These are phyloP conservation scores for Neocatenulostroma microsporum DNA, from an alignment of 2,329 filamentous ascomycete species.

Conservation along the genomic window DNA sequence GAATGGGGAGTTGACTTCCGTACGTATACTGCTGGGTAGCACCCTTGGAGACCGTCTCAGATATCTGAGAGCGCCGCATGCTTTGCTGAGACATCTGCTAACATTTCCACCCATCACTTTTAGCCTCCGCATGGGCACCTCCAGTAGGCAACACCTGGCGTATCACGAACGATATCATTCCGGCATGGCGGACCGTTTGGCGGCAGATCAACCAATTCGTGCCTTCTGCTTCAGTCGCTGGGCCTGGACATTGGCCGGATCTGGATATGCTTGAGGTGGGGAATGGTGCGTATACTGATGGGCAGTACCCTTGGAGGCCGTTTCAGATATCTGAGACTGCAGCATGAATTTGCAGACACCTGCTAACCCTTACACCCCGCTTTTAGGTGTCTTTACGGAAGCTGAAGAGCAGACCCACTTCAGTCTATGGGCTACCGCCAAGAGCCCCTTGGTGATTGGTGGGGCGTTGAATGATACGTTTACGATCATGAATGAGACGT, in stretches of 20 bases:
- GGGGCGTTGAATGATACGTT: slow-evolving; percentile 30
- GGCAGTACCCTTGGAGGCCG: no score
- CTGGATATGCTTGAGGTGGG: slow-evolving; percentile 37
- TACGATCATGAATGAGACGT: slow-evolving; percentile 18
- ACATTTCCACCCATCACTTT: no score
- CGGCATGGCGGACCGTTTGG: slow-evolving; percentile 36
- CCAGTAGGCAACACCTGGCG: neutral
- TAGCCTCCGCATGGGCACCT: slow-evolving; percentile 10
- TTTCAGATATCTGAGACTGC: no score
- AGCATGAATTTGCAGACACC: no score
- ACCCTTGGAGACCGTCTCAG: no score
- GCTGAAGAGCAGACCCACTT: slow-evolving; percentile 32
- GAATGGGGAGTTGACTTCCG: slow-evolving; percentile 5
- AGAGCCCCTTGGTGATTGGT: slow-evolving; percentile 27
- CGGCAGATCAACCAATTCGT: slow-evolving; percentile 47
- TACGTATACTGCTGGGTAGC: no score
- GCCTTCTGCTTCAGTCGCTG: slow-evolving; percentile 40
- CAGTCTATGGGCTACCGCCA: slow-evolving; percentile 35
- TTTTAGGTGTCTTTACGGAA: slow-evolving; percentile 27
- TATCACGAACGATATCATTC: slow-evolving; percentile 34
- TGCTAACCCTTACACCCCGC: no score
- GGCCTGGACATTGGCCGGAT: slow-evolving; percentile 41
- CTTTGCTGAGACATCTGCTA: no score
- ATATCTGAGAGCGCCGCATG: no score
- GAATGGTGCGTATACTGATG: no score